Conservation (phyloP, 768 basidiomycete species). For the Mycena pura region DNA sequence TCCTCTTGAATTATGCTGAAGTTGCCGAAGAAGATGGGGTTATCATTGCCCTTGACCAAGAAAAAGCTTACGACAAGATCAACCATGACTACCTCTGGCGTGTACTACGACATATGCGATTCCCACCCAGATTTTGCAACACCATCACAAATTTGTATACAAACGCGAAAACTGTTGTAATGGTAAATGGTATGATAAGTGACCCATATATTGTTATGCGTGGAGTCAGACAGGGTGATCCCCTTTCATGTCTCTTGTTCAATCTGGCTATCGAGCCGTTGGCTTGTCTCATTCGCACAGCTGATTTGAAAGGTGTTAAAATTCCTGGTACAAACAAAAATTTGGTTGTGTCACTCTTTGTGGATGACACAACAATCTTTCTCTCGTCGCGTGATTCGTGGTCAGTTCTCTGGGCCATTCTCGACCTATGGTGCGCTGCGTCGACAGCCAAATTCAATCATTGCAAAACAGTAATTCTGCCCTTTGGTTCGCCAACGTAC, state of each 20-base stretch:
- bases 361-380: slow-evolving; percentile 48
- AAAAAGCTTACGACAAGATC: too few species aligned
- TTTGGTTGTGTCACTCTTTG: slow-evolving; percentile 43
- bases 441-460: slow-evolving; percentile 50
- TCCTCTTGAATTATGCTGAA: too few species aligned
- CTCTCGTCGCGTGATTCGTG: slow-evolving; percentile 39
- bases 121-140: slow-evolving; percentile 22
- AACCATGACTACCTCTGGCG: slow-evolving; percentile 26
- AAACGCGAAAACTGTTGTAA: slow-evolving; percentile 2
- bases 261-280: slow-evolving; percentile 51
- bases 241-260: slow-evolving; percentile 46
- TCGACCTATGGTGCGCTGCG: slow-evolving; percentile 45
- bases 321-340: slow-evolving; percentile 26
- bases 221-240: slow-evolving; percentile 42
- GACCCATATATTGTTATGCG: slow-evolving; percentile 17
- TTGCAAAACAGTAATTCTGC: slow-evolving; percentile 46
- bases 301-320: slow-evolving; percentile 34
- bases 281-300: slow-evolving; percentile 35
- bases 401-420: slow-evolving; percentile 31
- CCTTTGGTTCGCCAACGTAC: slow-evolving; percentile 35
- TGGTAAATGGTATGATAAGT: slow-evolving; percentile 25
- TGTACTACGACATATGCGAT: not conserved
- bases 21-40: too few species aligned
- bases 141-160: slow-evolving; percentile 28
- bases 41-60: too few species aligned